phyloP scores from a whole-genome alignment of 805 yeast species.

The Candida fluviatilis region DNA sequence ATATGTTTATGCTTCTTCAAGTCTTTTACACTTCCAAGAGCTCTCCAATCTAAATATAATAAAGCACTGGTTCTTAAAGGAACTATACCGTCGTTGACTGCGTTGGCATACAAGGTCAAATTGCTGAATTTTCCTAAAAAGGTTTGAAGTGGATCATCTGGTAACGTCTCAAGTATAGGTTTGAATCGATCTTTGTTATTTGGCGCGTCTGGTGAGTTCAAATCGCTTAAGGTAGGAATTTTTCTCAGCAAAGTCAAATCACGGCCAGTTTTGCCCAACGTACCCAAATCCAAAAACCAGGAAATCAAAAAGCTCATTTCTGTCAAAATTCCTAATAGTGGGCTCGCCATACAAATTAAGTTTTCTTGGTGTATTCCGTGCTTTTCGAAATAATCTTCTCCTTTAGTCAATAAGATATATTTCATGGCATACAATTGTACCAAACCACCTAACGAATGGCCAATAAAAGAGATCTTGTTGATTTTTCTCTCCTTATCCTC shows the following conservation, averaged over 20 bases:
- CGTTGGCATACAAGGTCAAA: conserved; percentile 40
- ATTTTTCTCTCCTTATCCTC: conserved; percentile 16
- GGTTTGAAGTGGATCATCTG: conserved; percentile 35
- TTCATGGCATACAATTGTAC: conserved; percentile 40
- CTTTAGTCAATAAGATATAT: conserved; percentile 28
- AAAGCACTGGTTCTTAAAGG: conserved; percentile 42
- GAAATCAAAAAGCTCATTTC: conserved; percentile 37
- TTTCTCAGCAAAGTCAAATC: conserved; percentile 37
- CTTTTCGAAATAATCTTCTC: conserved; percentile 24
- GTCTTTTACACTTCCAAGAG: conserved; percentile 35
- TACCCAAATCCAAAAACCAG: conserved; percentile 42
- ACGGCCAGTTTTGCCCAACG: conserved; percentile 43
- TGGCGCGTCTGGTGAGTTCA: conserved; percentile 10
- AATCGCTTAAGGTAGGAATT: conserved; percentile 20
- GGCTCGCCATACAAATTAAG: conserved; percentile 39
- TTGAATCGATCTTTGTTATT: conserved; percentile 16
- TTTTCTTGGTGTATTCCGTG: conserved; percentile 27
- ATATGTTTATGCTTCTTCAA: conserved; percentile 15
- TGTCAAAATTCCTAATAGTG: conserved; percentile 38
- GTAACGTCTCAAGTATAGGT: conserved; percentile 36
- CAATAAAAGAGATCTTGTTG: conserved; percentile 35
- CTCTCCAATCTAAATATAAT: conserved; percentile 39
- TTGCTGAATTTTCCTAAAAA: conserved; percentile 26
- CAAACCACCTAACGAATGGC: conserved; percentile 43
- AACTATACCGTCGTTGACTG: conserved; percentile 43